Conservation (phyloP, 352 stramenopile species). For the Pythium sukuiense region DNA sequence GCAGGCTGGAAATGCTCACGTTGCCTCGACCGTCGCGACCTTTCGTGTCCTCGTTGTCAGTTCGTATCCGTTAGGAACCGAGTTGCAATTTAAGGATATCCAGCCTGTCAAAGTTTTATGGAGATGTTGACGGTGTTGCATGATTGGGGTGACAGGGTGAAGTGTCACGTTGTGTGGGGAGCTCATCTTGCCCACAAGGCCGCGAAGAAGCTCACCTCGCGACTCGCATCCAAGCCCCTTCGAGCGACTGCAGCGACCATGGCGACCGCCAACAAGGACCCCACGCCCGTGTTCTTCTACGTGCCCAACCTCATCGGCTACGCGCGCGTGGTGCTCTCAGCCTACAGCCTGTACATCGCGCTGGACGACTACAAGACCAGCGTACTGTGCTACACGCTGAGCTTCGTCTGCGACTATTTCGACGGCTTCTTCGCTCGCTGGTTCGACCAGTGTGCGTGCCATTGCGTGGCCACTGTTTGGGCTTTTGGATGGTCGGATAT, state of each 20-base stretch:
- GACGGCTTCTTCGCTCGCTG: slow-evolving; percentile 96
- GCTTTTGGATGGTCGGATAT: background rate
- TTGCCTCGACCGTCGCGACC: slow-evolving; percentile 20
- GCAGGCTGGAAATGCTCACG: background rate
- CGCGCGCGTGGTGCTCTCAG: slow-evolving; percentile 81
- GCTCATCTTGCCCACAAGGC: slow-evolving; percentile 1
- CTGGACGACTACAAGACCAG: slow-evolving; percentile 71
- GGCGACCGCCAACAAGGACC: slow-evolving; percentile 25
- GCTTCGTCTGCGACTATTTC: slow-evolving; percentile 98
- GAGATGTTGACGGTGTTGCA: slow-evolving; percentile 2
- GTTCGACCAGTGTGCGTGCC: slow-evolving; percentile 92
- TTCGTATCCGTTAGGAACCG: slow-evolving; percentile 8
- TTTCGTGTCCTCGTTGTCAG: slow-evolving; percentile 8
- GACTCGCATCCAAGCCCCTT: background rate
- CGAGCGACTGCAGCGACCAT: slow-evolving; percentile 3
- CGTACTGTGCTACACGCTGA: slow-evolving; percentile 91
- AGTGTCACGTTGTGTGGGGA: slow-evolving; percentile 7
- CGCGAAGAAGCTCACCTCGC: background rate
- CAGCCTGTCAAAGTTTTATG: background rate
- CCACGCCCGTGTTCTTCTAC: slow-evolving; percentile 92
- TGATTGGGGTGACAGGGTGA: background rate
- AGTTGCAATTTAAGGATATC: background rate
- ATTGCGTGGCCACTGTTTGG: background rate
- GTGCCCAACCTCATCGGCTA: slow-evolving; percentile 98
- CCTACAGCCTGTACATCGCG: slow-evolving; percentile 86